Percentiles rank a stretch among this genome's conserved stretches.
These are phyloP conservation scores for Chaetomium olivaceum DNA, from an alignment of 2,329 filamentous ascomycete species.

Conservation along the genomic window DNA sequence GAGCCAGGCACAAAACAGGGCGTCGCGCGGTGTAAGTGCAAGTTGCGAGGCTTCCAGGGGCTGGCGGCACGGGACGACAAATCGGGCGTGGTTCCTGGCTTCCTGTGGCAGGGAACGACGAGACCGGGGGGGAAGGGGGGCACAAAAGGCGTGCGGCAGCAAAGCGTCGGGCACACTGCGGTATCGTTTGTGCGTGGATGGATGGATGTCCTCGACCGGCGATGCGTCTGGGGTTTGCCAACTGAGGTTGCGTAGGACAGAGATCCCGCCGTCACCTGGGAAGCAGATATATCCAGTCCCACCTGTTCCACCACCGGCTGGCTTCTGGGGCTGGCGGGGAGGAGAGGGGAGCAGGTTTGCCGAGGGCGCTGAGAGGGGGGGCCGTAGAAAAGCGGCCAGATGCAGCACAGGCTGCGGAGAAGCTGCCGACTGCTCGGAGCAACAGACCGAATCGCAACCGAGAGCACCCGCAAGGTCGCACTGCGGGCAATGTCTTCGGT, in stretches of 20 bases:
- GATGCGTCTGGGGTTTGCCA: constrained; percentile 36
- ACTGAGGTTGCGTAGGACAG: constrained; percentile 38
- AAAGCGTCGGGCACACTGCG: constrained; percentile 21
- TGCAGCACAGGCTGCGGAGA: constrained; percentile 23
- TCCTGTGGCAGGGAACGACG: constrained; percentile 16
- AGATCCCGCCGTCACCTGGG: constrained; percentile 43
- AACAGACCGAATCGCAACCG: constrained; percentile 23
- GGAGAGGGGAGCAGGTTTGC: constrained; percentile 16
- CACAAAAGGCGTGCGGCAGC: constrained; percentile 19
- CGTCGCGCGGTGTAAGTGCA: constrained; percentile 21
- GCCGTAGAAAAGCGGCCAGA: constrained; percentile 23
- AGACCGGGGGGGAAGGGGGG: constrained; percentile 13
- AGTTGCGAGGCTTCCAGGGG: constrained; percentile 10
- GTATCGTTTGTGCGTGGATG: constrained; percentile 20
- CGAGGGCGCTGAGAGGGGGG: constrained; percentile 11
- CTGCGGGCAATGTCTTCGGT: constrained; percentile 31
- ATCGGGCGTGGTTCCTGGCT: constrained; percentile 11
- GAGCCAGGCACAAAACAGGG: constrained; percentile 21
- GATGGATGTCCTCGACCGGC: constrained; percentile 39
- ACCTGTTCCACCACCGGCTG: constrained; percentile 37
- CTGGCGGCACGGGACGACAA: constrained; percentile 6
- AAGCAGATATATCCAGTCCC: constrained; percentile 37
- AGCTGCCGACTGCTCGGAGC: constrained; percentile 13
- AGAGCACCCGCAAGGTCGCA: constrained; percentile 28
- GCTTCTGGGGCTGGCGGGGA: constrained; percentile 30